A percentile compares a stretch with the other conserved stretches of the same genome.
phyloP scores from a whole-genome alignment of 2,329 filamentous ascomycete species.

The Aspergillus bombycis region DNA sequence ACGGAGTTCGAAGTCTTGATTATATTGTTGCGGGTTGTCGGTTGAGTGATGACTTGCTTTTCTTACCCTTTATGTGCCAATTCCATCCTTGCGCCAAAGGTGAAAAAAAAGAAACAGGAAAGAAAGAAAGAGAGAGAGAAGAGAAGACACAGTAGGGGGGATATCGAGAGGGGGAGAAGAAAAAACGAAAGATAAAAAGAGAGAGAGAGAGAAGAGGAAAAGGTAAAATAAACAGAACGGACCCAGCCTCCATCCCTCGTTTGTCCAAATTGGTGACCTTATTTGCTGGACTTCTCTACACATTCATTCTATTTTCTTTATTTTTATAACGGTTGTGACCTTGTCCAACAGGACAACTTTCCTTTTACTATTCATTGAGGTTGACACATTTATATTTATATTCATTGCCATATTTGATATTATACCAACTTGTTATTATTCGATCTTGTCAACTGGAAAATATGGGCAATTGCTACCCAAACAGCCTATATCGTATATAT shows the following conservation, averaged over 20 bases:
- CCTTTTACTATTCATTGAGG: not conserved
- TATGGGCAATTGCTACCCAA: no score
- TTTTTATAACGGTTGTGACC: not conserved
- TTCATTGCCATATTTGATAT: not conserved
- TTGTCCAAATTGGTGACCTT: not conserved
- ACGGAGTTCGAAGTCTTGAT: slow-evolving; percentile 27
- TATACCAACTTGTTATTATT: not conserved
- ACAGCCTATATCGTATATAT: no score
- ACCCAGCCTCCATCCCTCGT: not conserved
- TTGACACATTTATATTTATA: no score
- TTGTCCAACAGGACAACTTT: not conserved
- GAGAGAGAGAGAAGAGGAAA: no score
- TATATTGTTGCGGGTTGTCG: not conserved
- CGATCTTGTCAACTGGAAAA: no score
- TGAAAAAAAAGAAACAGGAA: not conserved
- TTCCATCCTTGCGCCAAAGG: not conserved
- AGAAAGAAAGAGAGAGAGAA: not conserved
- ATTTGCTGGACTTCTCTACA: not conserved
- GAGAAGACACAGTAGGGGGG: no score
- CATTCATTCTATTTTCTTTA: not conserved
- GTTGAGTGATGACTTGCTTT: not conserved
- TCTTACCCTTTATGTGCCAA: not conserved
- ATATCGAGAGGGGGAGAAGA: no score
- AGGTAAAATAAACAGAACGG: not conserved
- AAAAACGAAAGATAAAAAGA: no score